These are phyloP conservation scores for Lagerstroemia speciosa DNA, from an alignment of 345 rosid genomes.

Conservation along the genomic window DNA sequence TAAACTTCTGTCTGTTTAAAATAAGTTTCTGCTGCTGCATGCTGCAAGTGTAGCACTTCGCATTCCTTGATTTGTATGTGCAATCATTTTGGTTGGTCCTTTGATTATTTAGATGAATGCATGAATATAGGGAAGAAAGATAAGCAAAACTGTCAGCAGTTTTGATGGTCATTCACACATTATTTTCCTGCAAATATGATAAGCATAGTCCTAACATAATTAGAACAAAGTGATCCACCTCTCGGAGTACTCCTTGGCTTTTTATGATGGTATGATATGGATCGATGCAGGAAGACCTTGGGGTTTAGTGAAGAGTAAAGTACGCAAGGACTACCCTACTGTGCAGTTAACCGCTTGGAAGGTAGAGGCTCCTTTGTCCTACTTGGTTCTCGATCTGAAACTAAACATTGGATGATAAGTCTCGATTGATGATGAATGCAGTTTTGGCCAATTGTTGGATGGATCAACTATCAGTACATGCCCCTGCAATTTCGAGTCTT, in stretches of 20 bases:
- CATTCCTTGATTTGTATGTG: not conserved
- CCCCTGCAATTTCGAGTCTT: conserved; percentile 76
- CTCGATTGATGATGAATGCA: conserved; percentile 24
- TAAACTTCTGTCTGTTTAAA: not conserved
- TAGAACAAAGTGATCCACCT: not conserved
- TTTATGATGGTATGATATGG: not conserved
- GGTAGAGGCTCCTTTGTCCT: conserved; percentile 23
- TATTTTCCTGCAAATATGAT: not conserved
- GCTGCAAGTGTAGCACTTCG: not conserved
- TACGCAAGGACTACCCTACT: conserved; percentile 54
- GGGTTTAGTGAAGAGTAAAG: conserved; percentile 55
- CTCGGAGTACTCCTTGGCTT: not conserved
- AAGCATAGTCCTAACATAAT: not conserved
- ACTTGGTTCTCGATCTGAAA: not conserved
- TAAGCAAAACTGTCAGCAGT: not conserved
- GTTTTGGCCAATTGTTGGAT: conserved; percentile 89
- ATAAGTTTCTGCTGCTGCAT: not conserved
- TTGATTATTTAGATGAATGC: not conserved
- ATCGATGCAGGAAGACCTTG: conserved; percentile 59
- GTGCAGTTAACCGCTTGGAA: conserved; percentile 85
- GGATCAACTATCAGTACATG: conserved; percentile 75
- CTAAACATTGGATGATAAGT: not conserved
- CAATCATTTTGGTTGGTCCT: not conserved
- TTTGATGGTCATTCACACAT: not conserved
- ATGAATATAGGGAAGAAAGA: not conserved